Evolutionary conservation across 345 rosid genomes (phyloP).

Genomic region (Gossypium stocksii): DNA sequence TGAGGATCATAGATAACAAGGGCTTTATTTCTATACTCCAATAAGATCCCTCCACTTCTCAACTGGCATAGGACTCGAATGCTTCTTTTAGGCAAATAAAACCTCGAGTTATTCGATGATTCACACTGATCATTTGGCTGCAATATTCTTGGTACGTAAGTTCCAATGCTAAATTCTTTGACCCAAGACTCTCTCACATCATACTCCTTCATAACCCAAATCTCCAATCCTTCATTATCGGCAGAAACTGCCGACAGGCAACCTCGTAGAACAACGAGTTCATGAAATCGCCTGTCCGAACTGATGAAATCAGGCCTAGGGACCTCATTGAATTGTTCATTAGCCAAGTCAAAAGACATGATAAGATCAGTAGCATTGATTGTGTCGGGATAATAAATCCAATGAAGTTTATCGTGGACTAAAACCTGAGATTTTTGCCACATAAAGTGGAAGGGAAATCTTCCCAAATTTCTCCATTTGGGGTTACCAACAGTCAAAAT

Average conservation of each 20-base stretch:
- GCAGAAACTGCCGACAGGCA: slow-evolving; percentile 54
- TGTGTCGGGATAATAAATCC: slow-evolving; percentile 20
- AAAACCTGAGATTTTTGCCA: slow-evolving; percentile 56
- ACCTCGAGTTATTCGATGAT: background rate
- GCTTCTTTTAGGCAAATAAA: slow-evolving; percentile 26
- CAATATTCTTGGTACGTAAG: slow-evolving; percentile 59
- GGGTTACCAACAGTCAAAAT: slow-evolving; percentile 39
- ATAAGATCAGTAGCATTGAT: slow-evolving; percentile 34
- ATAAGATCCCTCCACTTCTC: slow-evolving; percentile 62
- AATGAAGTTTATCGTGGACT: slow-evolving; percentile 69
- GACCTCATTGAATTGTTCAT: slow-evolving; percentile 68
- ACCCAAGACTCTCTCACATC: slow-evolving; percentile 64
- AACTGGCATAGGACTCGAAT: slow-evolving; percentile 49
- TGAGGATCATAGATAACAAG: slow-evolving; percentile 61
- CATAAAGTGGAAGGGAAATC: slow-evolving; percentile 46
- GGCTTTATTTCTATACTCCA: slow-evolving; percentile 67
- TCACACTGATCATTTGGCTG: slow-evolving; percentile 28
- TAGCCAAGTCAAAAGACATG: slow-evolving; percentile 63
- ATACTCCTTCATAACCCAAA: slow-evolving; percentile 79
- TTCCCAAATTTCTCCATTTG: slow-evolving; percentile 63
- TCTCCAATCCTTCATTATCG: slow-evolving; percentile 59
- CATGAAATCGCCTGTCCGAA: slow-evolving; percentile 46
- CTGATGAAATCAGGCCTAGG: slow-evolving; percentile 65
- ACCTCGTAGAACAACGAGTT: slow-evolving; percentile 48
- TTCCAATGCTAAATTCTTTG: slow-evolving; percentile 52